phyloP scores from a whole-genome alignment of 495 filamentous ascomycete genomes.

The Penicillium riverlandense region DNA sequence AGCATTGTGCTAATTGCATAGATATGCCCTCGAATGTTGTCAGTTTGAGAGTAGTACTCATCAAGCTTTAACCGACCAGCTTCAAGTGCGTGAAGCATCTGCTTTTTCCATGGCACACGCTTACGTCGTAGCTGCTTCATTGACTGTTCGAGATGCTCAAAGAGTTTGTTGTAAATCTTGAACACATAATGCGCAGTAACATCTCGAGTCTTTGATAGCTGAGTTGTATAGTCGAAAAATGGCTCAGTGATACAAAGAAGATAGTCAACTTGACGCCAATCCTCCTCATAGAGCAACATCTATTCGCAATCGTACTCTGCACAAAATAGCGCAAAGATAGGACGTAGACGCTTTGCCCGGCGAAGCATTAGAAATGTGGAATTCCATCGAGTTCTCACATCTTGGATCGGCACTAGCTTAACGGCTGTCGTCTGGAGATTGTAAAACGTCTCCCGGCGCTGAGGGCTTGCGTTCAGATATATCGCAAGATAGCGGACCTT shows the following conservation, averaged over 20 bases:
- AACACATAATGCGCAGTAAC: background rate
- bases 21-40: background rate
- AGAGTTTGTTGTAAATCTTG: background rate
- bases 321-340: slow-evolving; percentile 6
- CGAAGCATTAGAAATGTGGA: slow-evolving; percentile 11
- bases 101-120: background rate
- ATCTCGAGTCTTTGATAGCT: background rate
- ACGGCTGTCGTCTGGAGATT: slow-evolving; percentile 2
- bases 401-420: slow-evolving; percentile 15
- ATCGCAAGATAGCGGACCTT: slow-evolving; percentile 7
- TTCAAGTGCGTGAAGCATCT: background rate
- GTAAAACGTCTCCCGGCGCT: slow-evolving; percentile 4
- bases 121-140: slow-evolving; percentile 2
- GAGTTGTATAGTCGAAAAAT: slow-evolving; percentile 1
- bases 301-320: too few species aligned
- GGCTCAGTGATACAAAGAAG: background rate
- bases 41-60: slow-evolving; percentile 1
- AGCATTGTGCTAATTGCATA: slow-evolving; percentile 3
- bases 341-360: slow-evolving; percentile 7
- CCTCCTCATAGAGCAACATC: too few species aligned
- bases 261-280: background rate
- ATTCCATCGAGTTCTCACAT: slow-evolving; percentile 8
- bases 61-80: background rate
- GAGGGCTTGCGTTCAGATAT: slow-evolving; percentile 10
- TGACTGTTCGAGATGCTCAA: background rate